These are phyloP conservation scores for Elsinoe perseae DNA, from an alignment of 2,329 filamentous ascomycete species.

Conservation along the genomic window DNA sequence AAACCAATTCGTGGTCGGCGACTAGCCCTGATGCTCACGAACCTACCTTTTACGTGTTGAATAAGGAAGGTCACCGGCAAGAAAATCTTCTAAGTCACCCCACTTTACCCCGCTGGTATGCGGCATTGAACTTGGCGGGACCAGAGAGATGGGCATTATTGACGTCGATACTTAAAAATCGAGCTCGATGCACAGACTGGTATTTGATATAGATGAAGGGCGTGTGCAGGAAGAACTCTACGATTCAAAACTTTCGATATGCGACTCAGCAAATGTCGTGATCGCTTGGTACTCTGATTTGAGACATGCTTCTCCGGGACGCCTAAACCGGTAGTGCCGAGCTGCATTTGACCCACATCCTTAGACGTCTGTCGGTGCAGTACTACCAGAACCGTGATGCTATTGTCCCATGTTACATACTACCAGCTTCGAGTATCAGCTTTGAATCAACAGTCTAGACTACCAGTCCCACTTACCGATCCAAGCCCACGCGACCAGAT, in stretches of 20 bases:
- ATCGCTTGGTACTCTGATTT: background rate
- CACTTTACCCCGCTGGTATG: constrained; percentile 16
- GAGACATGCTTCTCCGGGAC: background rate
- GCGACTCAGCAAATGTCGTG: background rate
- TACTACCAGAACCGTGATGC: too few relatives aligned
- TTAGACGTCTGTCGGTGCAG: background rate
- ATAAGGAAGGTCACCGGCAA: constrained; percentile 10
- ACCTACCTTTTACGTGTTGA: background rate
- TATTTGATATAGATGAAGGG: background rate
- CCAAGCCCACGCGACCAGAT: too few relatives aligned
- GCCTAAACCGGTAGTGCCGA: background rate
- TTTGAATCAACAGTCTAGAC: too few relatives aligned
- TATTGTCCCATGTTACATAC: too few relatives aligned
- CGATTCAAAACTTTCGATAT: background rate
- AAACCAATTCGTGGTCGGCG: background rate
- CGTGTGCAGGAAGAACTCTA: background rate
- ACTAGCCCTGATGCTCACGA: background rate
- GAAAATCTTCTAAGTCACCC: constrained; percentile 8
- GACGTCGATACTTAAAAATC: too few relatives aligned
- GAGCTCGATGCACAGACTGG: too few relatives aligned
- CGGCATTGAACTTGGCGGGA: constrained; percentile 3
- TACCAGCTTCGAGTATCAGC: too few relatives aligned
- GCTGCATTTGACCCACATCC: background rate
- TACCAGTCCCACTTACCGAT: too few relatives aligned
- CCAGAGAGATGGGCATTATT: background rate